Evolutionary conservation across 2,329 filamentous ascomycete species (phyloP).

Genomic region (Ascochyta clinopodiicola): DNA sequence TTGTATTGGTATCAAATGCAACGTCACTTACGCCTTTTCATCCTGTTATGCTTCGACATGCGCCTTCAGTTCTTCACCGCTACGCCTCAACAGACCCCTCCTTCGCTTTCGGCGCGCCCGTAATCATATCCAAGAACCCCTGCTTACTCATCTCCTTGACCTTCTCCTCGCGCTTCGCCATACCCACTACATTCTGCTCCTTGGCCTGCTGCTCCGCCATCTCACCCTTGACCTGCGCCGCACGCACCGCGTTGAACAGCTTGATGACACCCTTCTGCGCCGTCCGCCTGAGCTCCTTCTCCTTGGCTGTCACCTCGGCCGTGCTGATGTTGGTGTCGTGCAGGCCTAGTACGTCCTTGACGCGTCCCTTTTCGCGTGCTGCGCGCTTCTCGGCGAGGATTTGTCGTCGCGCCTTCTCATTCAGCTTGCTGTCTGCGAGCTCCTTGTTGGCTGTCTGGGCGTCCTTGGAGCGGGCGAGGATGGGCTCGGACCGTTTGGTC

Average conservation of each 20-base stretch:
- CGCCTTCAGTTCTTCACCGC: neutral
- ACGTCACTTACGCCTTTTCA: neutral
- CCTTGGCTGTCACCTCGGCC: constrained; percentile 68
- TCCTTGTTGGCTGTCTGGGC: constrained; percentile 76
- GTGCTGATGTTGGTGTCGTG: constrained; percentile 57
- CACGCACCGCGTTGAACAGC: constrained; percentile 93
- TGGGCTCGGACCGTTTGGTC: constrained; percentile 82
- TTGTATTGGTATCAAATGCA: constrained; percentile 9
- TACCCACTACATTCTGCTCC: constrained; percentile 77
- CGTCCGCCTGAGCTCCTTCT: constrained; percentile 82
- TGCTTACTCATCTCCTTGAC: constrained; percentile 97
- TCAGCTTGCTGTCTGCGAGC: constrained; percentile 77
- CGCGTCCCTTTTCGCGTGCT: constrained; percentile 82
- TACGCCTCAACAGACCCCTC: constrained; percentile 23
- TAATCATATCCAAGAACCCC: constrained; percentile 91
- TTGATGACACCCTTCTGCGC: constrained; percentile 94
- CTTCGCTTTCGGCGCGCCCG: constrained; percentile 56
- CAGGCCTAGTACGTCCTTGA: constrained; percentile 81
- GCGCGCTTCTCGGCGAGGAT: constrained; percentile 80
- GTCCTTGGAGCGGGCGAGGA: constrained; percentile 81
- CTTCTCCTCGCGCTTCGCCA: constrained; percentile 81
- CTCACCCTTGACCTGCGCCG: constrained; percentile 86
- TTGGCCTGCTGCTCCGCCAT: constrained; percentile 75
- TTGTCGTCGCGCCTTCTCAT: constrained; percentile 79
- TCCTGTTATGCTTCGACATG: too few species aligned